A percentile compares a stretch with the other conserved stretches of the same genome.
Conservation (phyloP, 1,284 basidiomycete genomes). For the Meripilus lineatus region DNA sequence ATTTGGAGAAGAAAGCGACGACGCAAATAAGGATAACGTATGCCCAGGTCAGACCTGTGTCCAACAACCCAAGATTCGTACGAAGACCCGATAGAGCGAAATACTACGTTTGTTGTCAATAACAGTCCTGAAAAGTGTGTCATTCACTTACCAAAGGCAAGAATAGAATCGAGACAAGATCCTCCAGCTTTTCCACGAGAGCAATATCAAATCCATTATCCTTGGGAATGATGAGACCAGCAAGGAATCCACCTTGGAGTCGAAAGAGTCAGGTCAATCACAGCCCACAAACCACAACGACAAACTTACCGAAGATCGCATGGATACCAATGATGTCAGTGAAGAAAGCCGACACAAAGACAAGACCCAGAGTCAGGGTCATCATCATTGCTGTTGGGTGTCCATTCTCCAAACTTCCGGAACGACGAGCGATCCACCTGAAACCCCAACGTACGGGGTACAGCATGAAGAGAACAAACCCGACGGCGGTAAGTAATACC, state of each 20-base stretch:
- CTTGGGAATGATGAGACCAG: constrained; percentile 86
- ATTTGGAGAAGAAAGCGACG: constrained; percentile 83
- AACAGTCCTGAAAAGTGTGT: neutral
- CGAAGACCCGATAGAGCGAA: constrained; percentile 79
- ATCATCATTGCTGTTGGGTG: constrained; percentile 76
- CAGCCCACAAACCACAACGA: neutral
- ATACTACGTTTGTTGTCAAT: constrained; percentile 46
- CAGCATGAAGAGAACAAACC: constrained; percentile 55
- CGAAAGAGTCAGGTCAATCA: neutral
- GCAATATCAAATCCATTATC: constrained; percentile 82
- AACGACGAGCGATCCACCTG: constrained; percentile 61
- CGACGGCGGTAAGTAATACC: constrained; percentile 54
- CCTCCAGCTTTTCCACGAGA: constrained; percentile 75
- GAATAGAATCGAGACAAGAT: constrained; percentile 70
- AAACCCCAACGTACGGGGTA: constrained; percentile 66
- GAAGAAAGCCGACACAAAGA: constrained; percentile 79
- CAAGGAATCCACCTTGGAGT: constrained; percentile 71
- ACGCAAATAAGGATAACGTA: constrained; percentile 78
- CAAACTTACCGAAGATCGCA: constrained; percentile 46
- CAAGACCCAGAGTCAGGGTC: constrained; percentile 72
- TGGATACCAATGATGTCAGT: constrained; percentile 84
- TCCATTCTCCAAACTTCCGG: constrained; percentile 71
- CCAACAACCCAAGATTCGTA: constrained; percentile 78
- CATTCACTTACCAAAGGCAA: constrained; percentile 65
- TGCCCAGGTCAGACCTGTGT: constrained; percentile 80